A percentile compares a stretch with the other conserved stretches of the same genome.
phyloP scores from a whole-genome alignment of 768 basidiomycete genomes.

The Crepidotus variabilis region DNA sequence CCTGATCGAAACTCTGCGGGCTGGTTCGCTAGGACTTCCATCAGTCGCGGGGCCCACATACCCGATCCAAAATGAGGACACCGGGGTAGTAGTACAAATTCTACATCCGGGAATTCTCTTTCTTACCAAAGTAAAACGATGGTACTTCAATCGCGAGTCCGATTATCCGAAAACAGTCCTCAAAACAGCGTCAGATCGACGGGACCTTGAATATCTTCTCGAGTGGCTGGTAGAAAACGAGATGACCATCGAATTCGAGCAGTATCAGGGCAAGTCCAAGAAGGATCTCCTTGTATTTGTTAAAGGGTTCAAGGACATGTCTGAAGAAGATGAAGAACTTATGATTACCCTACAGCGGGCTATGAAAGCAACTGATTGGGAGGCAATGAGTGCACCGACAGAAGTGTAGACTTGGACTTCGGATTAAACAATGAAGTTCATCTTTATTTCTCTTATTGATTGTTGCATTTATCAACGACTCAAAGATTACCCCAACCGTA shows the following conservation, averaged over 20 bases:
- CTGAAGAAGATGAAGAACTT: neutral
- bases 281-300: conserved; percentile 17
- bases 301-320: neutral
- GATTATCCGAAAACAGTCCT: conserved; percentile 20
- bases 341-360: conserved; percentile 8
- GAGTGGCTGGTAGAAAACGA: conserved; percentile 18
- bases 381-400: no score
- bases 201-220: conserved; percentile 19
- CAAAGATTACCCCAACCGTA: no score
- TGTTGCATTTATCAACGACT: no score
- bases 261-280: conserved; percentile 19
- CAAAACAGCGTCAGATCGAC: conserved; percentile 16
- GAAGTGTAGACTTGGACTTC: no score
- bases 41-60: conserved; percentile 10
- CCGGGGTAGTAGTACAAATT: conserved; percentile 13
- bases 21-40: conserved; percentile 20
- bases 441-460: no score
- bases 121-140: conserved; percentile 27
- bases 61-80: neutral
- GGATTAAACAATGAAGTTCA: no score
- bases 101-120: conserved; percentile 21
- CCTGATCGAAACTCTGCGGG: conserved; percentile 19
- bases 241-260: conserved; percentile 20
- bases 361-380: conserved; percentile 7
- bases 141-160: conserved; percentile 19